phyloP scores from a whole-genome alignment of 495 filamentous ascomycete genomes.

The Penicillium bovifimosum region DNA sequence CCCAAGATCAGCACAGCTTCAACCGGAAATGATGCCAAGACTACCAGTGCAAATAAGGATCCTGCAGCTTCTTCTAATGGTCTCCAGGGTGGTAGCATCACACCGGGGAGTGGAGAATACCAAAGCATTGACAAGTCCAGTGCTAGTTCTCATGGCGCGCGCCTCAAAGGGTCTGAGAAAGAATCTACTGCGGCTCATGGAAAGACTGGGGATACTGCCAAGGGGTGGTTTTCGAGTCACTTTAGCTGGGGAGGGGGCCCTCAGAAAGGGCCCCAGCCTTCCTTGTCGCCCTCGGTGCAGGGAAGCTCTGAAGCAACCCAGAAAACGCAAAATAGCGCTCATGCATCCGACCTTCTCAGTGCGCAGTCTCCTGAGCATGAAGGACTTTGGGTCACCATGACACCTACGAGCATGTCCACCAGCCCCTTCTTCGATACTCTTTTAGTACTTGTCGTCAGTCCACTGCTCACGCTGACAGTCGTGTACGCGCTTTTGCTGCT shows the following conservation, averaged over 20 bases:
- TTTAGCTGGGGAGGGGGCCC: conserved; percentile 28
- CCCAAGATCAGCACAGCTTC: conserved; percentile 27
- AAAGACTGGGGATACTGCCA: conserved; percentile 4
- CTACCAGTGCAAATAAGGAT: conserved; percentile 21
- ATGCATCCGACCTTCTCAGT: conserved; percentile 8
- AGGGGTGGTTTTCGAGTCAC: conserved; percentile 37
- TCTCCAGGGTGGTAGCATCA: conserved; percentile 64
- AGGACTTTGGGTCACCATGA: conserved; percentile 92
- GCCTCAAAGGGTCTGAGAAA: conserved; percentile 5
- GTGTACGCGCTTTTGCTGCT: conserved; percentile 88
- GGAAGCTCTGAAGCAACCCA: conserved; percentile 1
- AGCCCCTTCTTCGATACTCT: conserved; percentile 96
- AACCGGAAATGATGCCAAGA: conserved; percentile 23
- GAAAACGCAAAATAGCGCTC: conserved; percentile 11
- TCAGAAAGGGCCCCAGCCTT: conserved; percentile 11
- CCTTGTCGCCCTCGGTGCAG: conserved; percentile 4
- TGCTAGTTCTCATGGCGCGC: conserved; percentile 12
- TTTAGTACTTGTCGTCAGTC: conserved; percentile 85
- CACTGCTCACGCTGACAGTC: conserved; percentile 83
- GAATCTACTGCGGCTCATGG: conserved; percentile 1
- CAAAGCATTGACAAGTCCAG: conserved; percentile 31
- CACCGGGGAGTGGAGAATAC: conserved; percentile 76
- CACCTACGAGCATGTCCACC: conserved; percentile 83
- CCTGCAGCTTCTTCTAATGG: conserved; percentile 34
- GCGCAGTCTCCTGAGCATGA: conserved; percentile 52